Evolutionary conservation across 305 asterid genomes (phyloP).

Genomic region (Rubia peregrina): DNA sequence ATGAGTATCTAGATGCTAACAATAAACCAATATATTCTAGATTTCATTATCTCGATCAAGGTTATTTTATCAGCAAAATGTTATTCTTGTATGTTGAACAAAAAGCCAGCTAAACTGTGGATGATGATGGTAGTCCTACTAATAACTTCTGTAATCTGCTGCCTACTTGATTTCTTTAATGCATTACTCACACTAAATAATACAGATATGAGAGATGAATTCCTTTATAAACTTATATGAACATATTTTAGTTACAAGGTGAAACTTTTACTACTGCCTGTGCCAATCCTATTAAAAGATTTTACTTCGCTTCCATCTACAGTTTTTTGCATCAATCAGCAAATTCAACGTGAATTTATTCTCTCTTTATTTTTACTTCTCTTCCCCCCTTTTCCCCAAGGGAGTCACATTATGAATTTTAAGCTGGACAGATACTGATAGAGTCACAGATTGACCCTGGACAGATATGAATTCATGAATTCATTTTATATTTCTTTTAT

Average conservation of each 20-base stretch:
- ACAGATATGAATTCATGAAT: background rate
- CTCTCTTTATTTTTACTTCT: background rate
- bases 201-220: background rate
- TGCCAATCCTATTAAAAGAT: background rate
- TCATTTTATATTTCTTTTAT: background rate
- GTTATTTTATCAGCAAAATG: background rate
- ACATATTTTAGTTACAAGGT: background rate
- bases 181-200: background rate
- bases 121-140: background rate
- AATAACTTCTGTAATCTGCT: background rate
- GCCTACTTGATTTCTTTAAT: background rate
- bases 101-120: background rate
- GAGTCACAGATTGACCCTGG: background rate
- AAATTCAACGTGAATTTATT: background rate
- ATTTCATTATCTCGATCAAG: background rate
- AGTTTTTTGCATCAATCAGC: background rate
- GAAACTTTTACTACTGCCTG: background rate
- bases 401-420: background rate
- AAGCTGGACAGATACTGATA: background rate
- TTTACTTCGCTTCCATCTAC: background rate
- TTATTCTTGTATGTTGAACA: background rate
- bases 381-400: background rate
- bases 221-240: background rate
- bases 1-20: background rate
- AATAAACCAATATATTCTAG: background rate